phyloP scores from a whole-genome alignment of 805 yeast genomes.

The Cyberlindnera sargentensis region DNA sequence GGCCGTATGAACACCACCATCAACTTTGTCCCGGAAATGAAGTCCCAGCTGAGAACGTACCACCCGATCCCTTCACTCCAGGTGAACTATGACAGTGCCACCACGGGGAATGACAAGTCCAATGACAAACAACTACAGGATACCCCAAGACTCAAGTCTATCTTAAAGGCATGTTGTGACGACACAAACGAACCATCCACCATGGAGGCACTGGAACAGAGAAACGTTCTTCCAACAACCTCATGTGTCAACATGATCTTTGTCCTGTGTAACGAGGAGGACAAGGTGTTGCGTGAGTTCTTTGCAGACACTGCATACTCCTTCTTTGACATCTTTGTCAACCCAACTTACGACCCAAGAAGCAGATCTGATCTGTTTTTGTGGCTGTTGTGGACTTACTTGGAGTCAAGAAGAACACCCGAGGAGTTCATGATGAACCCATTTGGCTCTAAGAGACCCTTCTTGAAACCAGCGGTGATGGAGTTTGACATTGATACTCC shows the following conservation, averaged over 20 bases:
- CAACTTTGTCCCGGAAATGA: constrained; percentile 92
- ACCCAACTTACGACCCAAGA: constrained; percentile 49
- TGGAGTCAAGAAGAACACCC: constrained; percentile 61
- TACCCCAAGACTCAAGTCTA: constrained; percentile 88
- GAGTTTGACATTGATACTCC: constrained; percentile 36
- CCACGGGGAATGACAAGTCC: constrained; percentile 23
- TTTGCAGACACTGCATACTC: constrained; percentile 32
- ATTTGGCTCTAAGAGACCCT: constrained; percentile 40
- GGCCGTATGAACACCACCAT: constrained; percentile 95
- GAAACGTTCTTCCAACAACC: constrained; percentile 33
- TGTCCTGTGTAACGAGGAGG: constrained; percentile 58
- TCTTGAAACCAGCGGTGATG: constrained; percentile 18
- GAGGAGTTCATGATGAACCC: constrained; percentile 50
- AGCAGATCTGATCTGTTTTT: constrained; percentile 67
- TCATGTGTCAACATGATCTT: constrained; percentile 77
- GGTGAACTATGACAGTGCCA: constrained; percentile 41
- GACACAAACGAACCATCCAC: constrained; percentile 44
- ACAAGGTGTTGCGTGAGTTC: constrained; percentile 36
- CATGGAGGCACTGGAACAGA: constrained; percentile 37
- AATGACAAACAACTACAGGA: constrained; percentile 82
- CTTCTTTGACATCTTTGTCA: constrained; percentile 70
- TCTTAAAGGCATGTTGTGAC: constrained; percentile 82
- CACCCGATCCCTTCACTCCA: constrained; percentile 91
- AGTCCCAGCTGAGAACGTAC: constrained; percentile 84
- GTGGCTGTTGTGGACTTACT: constrained; percentile 77